Evolutionary conservation across 2,329 filamentous ascomycete genomes (phyloP), one percentile per base, ranked within the genome.

Genomic region (Trichoderma guizhouense): DNA sequence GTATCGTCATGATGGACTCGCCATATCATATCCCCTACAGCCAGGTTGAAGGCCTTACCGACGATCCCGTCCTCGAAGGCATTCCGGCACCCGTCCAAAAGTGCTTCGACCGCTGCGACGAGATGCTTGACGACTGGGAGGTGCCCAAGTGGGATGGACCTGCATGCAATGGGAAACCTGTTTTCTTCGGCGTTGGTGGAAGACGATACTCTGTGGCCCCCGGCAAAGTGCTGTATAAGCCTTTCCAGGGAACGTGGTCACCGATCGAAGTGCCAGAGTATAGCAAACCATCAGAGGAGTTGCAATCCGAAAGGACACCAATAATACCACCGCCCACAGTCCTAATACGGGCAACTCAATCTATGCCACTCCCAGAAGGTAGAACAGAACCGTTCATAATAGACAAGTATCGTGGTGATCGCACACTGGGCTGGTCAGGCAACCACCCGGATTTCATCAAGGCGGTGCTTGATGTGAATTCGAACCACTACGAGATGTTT

Each of bases 31-130:
- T 76, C 24, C 74, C 78, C 24, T 67, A 73, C 28, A 72, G 69
- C 55, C 73, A 73, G 39, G 26, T 77, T 15, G 66, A 72, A 18
- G 55, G 60, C n/a, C 43, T 72, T 2, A 72, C 69, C 21, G 66
- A 75, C 21, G 73, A 76, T 28, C 67, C 77, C 1, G 67, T 74
- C 55, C 57, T 78, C 26, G 67, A 47, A 32, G 72, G 72, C 26
- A 47, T 79, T 11, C 78, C 78, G 5, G 73, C 75, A 5, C 74
- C 75, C 8, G 76, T 81, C 65, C 74, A 74, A 39, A 77, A 77
- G 62, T 75, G 76, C n/a, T 78, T 79, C 24, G 76, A 77, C 30
- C 78, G 79, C 68, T 79, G 78, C 75, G 75, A 78, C 28, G 69
- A 74, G 39, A 79, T 80, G 76, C 74, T 81, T 18, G 74, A 78